These are phyloP conservation scores for Pueraria montana DNA, from an alignment of 306 rosid species.

Conservation along the genomic window DNA sequence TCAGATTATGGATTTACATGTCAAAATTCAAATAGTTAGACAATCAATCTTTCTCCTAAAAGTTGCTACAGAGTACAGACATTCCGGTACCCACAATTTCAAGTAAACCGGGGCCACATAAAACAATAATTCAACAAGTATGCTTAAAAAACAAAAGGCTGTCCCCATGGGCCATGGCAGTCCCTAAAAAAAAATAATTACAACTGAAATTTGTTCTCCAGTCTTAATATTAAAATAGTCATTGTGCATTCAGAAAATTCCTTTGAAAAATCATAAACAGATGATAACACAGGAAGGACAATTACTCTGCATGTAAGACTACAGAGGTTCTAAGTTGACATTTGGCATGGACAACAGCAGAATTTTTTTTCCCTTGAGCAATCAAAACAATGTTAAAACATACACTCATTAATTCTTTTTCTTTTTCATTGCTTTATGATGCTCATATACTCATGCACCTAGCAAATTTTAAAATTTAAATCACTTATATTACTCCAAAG, in stretches of 20 bases:
- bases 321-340: slow-evolving; percentile 4
- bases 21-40: background rate
- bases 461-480: background rate
- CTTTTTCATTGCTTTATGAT: background rate
- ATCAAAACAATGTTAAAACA: slow-evolving; percentile 7
- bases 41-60: slow-evolving; percentile 4
- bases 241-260: background rate
- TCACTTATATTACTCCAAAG: background rate
- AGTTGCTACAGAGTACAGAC: background rate
- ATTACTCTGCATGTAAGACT: background rate
- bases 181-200: background rate
- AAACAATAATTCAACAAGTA: slow-evolving; percentile 1
- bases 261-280: background rate
- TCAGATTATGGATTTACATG: background rate
- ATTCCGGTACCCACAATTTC: background rate
- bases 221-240: background rate
- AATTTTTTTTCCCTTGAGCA: background rate
- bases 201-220: background rate
- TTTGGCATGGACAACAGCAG: background rate
- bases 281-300: background rate
- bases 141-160: background rate
- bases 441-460: background rate
- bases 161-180: background rate
- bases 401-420: background rate
- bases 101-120: slow-evolving; percentile 14